Evolutionary conservation across 164 flowering plant genomes (phyloP).

Genomic region (Annona squamosa): DNA sequence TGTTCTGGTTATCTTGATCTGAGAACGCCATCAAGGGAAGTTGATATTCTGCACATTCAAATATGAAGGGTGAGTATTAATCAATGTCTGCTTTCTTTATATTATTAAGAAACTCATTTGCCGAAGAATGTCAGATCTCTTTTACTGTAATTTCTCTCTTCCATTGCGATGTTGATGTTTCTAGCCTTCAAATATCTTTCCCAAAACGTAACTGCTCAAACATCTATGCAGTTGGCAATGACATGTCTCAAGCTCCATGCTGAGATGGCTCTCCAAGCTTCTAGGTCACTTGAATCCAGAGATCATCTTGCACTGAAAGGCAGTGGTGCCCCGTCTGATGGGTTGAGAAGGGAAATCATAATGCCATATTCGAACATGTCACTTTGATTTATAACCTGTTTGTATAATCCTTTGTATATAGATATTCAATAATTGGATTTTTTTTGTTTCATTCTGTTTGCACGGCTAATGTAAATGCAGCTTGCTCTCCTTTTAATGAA

Average conservation of each 20-base stretch:
- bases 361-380: conserved; percentile 31
- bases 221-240: conserved; percentile 66
- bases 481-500: neutral
- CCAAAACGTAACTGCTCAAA: neutral
- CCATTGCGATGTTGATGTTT: too few species aligned
- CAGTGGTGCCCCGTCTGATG: conserved; percentile 19
- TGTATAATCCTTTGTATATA: neutral
- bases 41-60: too few species aligned
- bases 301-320: conserved; percentile 22
- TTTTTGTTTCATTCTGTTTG: neutral
- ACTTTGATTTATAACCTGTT: neutral
- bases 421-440: neutral
- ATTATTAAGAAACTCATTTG: too few species aligned
- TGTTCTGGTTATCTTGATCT: too few species aligned
- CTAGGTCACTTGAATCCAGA: conserved; percentile 59
- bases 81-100: too few species aligned
- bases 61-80: too few species aligned
- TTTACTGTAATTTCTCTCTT: too few species aligned
- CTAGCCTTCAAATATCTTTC: too few species aligned
- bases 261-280: conserved; percentile 92
- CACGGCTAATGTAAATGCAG: neutral
- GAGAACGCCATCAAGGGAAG: too few species aligned
- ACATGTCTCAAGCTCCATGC: conserved; percentile 87
- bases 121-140: too few species aligned
- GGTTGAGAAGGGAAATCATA: conserved; percentile 33